Evolutionary conservation across 2,329 filamentous ascomycete genomes (phyloP).

Genomic region (Apiospora hydei): DNA sequence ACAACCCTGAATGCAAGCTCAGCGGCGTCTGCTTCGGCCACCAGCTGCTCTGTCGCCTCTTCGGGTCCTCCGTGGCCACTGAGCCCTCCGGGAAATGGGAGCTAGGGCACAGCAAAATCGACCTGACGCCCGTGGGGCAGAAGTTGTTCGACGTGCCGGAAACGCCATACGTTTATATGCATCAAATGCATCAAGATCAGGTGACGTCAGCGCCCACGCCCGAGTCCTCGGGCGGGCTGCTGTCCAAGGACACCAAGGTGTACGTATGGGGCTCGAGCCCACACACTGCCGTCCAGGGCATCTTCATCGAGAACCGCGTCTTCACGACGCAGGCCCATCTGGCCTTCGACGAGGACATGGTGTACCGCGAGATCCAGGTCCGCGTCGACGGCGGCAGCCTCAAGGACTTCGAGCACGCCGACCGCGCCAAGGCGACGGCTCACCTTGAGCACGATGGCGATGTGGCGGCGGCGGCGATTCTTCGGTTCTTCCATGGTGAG

Average conservation of each 20-base stretch:
- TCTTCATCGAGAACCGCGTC: conserved; percentile 70
- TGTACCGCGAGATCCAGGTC: conserved; percentile 67
- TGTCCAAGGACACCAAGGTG: conserved; percentile 50
- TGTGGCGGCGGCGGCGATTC: conserved; percentile 69
- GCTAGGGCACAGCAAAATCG: conserved; percentile 69
- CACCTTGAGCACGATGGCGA: conserved; percentile 73
- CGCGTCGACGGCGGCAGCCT: conserved; percentile 67
- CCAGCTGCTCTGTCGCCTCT: conserved; percentile 76
- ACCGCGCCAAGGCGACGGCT: conserved; percentile 68
- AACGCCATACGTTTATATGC: conserved; percentile 58
- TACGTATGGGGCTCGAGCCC: conserved; percentile 68
- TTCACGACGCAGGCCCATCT: conserved; percentile 83
- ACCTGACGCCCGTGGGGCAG: conserved; percentile 70
- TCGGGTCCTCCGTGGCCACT: conserved; percentile 71
- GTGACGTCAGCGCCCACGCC: conserved; percentile 66
- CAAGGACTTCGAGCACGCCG: conserved; percentile 66
- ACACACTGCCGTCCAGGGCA: conserved; percentile 74
- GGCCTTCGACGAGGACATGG: conserved; percentile 75
- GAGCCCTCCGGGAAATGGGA: conserved; percentile 75
- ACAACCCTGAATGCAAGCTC: conserved; percentile 60
- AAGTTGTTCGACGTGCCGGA: conserved; percentile 69
- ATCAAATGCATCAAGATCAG: conserved; percentile 84
- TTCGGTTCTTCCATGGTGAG: conserved; percentile 62
- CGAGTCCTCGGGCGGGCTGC: conserved; percentile 52
- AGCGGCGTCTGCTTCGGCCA: conserved; percentile 85